Conservation (phyloP, 2,329 filamentous ascomycete genomes). For the Pseudofabraea citricarpa region DNA sequence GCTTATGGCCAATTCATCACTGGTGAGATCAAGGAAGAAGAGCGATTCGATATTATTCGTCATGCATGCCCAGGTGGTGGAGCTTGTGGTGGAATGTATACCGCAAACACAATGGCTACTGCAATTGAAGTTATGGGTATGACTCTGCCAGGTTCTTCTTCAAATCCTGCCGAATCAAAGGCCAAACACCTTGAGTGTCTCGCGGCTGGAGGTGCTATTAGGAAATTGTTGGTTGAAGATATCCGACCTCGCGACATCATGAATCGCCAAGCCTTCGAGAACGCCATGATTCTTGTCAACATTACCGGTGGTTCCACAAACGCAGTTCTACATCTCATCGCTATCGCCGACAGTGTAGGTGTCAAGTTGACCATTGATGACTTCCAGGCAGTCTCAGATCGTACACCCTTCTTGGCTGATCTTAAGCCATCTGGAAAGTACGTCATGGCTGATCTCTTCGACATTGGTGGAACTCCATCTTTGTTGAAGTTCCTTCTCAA, state of each 20-base stretch:
- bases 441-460: conserved; percentile 53
- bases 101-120: conserved; percentile 72
- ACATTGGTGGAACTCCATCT: conserved; percentile 52
- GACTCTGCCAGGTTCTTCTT: conserved; percentile 78
- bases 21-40: conserved; percentile 84
- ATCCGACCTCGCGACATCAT: conserved; percentile 75
- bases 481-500: conserved; percentile 53
- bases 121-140: conserved; percentile 71
- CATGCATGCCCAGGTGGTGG: conserved; percentile 82
- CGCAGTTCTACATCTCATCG: conserved; percentile 78
- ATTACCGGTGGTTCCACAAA: conserved; percentile 83
- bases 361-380: conserved; percentile 81
- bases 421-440: conserved; percentile 72
- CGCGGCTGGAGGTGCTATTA: conserved; percentile 67
- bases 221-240: conserved; percentile 68
- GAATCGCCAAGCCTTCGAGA: conserved; percentile 76
- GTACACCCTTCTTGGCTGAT: conserved; percentile 74
- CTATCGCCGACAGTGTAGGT: conserved; percentile 76
- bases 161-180: conserved; percentile 69
- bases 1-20: conserved; percentile 93
- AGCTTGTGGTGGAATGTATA: conserved; percentile 85
- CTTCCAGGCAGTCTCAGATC: conserved; percentile 78
- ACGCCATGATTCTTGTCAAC: conserved; percentile 79
- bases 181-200: conserved; percentile 71
- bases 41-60: conserved; percentile 91